phyloP scores from a whole-genome alignment of 257 asterid genomes.

The Salvia hispanica region DNA sequence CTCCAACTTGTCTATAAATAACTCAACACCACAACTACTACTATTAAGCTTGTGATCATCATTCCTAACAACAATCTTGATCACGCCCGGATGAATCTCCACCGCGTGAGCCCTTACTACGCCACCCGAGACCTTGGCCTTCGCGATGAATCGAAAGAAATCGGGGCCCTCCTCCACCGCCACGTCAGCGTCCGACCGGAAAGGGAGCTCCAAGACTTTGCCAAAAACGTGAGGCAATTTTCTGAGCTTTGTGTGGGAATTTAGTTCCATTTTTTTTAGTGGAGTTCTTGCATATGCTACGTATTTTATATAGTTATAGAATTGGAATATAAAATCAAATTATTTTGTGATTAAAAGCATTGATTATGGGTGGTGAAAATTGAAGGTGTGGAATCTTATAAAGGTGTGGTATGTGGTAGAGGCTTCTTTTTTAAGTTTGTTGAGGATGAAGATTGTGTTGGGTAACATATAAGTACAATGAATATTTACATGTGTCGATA shows the following conservation, averaged over 20 bases:
- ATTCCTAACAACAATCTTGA: slow-evolving; percentile 64
- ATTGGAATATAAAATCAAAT: no score
- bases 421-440: slow-evolving; percentile 29
- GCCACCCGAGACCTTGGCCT: slow-evolving; percentile 24
- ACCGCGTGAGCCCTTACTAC: slow-evolving; percentile 57
- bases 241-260: slow-evolving; percentile 49
- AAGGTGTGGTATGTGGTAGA: slow-evolving; percentile 34
- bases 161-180: slow-evolving; percentile 55
- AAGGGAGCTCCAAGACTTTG: slow-evolving; percentile 69
- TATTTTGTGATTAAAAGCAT: slow-evolving; percentile 34
- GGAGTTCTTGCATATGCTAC: neutral
- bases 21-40: slow-evolving; percentile 24
- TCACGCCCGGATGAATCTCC: slow-evolving; percentile 71
- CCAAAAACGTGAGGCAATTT: slow-evolving; percentile 72
- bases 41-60: slow-evolving; percentile 13
- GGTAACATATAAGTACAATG: neutral
- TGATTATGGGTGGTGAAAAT: slow-evolving; percentile 32
- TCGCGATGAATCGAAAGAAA: slow-evolving; percentile 50
- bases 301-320: no score
- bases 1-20: slow-evolving; percentile 52
- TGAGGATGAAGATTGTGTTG: slow-evolving; percentile 7
- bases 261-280: slow-evolving; percentile 31
- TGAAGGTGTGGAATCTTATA: slow-evolving; percentile 32
- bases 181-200: slow-evolving; percentile 64
- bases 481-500: neutral